phyloP scores from a whole-genome alignment of 2,329 filamentous ascomycete genomes.

The Trichoderma cornu-damae region DNA sequence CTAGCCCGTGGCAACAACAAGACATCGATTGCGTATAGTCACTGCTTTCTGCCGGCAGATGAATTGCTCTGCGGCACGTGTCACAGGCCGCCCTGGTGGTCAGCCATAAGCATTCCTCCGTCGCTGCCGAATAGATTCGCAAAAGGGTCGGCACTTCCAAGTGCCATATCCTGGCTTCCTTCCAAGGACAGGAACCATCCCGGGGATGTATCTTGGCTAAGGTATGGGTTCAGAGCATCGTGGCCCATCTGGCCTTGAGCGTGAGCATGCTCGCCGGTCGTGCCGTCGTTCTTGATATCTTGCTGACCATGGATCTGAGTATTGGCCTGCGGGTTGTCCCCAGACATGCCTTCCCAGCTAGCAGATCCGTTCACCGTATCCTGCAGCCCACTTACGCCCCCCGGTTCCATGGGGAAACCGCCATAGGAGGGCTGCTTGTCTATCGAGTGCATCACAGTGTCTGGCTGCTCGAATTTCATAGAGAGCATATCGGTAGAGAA shows the following conservation, averaged over 20 bases:
- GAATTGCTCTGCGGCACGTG: background rate
- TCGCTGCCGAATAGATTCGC: conserved; percentile 44
- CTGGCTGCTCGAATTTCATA: conserved; percentile 46
- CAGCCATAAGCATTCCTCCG: conserved; percentile 36
- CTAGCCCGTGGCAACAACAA: background rate
- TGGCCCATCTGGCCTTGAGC: conserved; percentile 22
- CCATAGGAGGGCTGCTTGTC: conserved; percentile 73
- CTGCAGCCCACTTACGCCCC: conserved; percentile 35
- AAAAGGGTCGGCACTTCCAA: conserved; percentile 45
- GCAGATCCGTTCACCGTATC: conserved; percentile 38
- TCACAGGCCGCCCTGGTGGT: conserved; percentile 20
- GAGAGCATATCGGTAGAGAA: conserved; percentile 51
- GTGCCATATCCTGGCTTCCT: conserved; percentile 44
- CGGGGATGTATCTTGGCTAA: conserved; percentile 48
- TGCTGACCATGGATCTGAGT: conserved; percentile 27
- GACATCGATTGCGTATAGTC: background rate
- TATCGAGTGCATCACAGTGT: conserved; percentile 59
- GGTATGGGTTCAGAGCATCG: conserved; percentile 25
- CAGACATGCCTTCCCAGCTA: conserved; percentile 41
- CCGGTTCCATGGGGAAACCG: conserved; percentile 56
- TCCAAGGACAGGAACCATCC: conserved; percentile 91
- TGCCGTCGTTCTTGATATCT: conserved; percentile 28
- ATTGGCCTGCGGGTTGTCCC: conserved; percentile 26
- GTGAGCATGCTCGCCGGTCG: conserved; percentile 29
- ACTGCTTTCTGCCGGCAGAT: background rate